Evolutionary conservation across 148 eudicot species (phyloP).

Genomic region (Nyssa sinensis): DNA sequence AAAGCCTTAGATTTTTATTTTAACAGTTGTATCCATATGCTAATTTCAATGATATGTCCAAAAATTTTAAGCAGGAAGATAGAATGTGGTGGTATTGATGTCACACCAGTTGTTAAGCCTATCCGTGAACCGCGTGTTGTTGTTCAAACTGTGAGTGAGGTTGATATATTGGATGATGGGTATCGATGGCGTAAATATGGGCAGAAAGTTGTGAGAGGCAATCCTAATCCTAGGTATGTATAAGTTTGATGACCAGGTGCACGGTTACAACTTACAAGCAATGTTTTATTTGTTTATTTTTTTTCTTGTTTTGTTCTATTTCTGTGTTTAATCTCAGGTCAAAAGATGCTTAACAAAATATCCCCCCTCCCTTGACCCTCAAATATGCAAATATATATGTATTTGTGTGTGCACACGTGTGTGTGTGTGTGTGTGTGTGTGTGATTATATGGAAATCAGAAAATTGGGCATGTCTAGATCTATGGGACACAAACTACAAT

Average conservation of each 20-base stretch:
- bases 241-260: no score
- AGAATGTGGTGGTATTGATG: conserved; percentile 69
- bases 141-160: conserved; percentile 93
- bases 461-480: background rate
- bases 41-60: conserved; percentile 10
- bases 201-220: conserved; percentile 96
- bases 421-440: no score
- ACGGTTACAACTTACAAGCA: background rate
- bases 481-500: background rate
- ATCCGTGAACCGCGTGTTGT: conserved; percentile 98
- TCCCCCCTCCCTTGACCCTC: background rate
- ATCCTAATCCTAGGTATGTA: conserved; percentile 91
- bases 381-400: no score
- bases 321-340: background rate
- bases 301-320: background rate
- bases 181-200: conserved; percentile 99
- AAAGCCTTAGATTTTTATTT: background rate
- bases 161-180: conserved; percentile 96
- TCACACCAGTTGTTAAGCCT: conserved; percentile 76
- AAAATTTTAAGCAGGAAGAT: conserved; percentile 75
- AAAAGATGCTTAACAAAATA: background rate
- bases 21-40: background rate
- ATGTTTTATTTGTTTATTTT: background rate
- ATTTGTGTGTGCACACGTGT: no score
- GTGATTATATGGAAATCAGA: no score